Percentiles rank a stretch among this genome's conserved stretches.
These are phyloP conservation scores for Tephrocybe sp. DNA, from an alignment of 768 basidiomycete species.

Conservation along the genomic window DNA sequence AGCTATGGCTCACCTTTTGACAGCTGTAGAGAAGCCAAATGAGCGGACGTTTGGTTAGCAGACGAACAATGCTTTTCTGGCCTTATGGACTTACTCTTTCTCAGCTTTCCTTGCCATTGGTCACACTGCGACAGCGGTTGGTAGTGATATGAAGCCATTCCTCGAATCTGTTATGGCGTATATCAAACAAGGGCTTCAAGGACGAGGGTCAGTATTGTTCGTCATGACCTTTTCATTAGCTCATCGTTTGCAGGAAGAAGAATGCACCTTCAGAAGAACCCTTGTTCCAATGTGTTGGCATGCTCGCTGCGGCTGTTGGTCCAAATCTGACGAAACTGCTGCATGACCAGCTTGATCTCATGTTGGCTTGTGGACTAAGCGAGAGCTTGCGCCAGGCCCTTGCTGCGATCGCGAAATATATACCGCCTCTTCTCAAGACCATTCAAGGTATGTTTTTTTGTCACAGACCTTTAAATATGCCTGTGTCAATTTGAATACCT, in stretches of 20 bases:
- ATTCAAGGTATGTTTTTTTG: conserved; percentile 69
- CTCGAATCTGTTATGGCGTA: conserved; percentile 87
- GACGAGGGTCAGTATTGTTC: conserved; percentile 62
- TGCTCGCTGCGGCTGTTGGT: conserved; percentile 93
- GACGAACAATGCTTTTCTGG: not conserved
- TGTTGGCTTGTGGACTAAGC: conserved; percentile 92
- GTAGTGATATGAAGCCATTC: conserved; percentile 94
- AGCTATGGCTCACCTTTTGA: conserved; percentile 88
- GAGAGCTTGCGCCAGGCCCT: conserved; percentile 86
- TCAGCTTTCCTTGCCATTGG: conserved; percentile 95
- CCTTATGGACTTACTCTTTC: conserved; percentile 12
- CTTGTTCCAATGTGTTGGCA: conserved; percentile 96
- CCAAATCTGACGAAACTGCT: conserved; percentile 93
- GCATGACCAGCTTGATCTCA: conserved; percentile 94
- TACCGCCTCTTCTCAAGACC: conserved; percentile 85
- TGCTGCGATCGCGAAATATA: conserved; percentile 78
- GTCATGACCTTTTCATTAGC: not conserved
- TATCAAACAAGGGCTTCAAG: conserved; percentile 86
- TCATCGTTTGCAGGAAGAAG: conserved; percentile 53
- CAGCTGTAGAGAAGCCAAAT: conserved; percentile 82
- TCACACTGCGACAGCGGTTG: conserved; percentile 87
- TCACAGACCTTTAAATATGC: not conserved
- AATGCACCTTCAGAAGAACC: conserved; percentile 92
- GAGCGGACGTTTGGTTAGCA: conserved; percentile 85
- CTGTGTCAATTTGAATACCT: not conserved